Base-by-base conservation (phyloP, 441 rosid species). In the Croton setiger region DNA sequence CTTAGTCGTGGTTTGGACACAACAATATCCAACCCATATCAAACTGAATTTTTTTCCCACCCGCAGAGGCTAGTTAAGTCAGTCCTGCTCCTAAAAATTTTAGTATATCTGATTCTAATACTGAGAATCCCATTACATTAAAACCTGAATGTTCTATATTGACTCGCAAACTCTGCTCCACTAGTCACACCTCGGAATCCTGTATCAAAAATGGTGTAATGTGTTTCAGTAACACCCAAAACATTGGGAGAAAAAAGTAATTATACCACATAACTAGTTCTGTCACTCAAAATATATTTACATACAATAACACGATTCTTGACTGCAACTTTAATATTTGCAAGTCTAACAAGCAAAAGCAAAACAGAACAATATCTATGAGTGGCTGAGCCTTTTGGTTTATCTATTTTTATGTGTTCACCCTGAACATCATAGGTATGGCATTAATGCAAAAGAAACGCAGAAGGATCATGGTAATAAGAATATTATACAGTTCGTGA, bases 1-100 rank as follows among this genome's bases (percentile, higher is more conserved):
- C 31, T 27, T 27, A 27, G 31, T 12, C 27, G 8, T 13, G 44
- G 20, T 62, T 17, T 21, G 41, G 8, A 48, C 23, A 63, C 3
- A 54, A 27, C 41, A 36, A 21, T 7, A 63, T 15, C 71, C 60
- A 31, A 59, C 47, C 36, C 20, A 58, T 17, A 27, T 45, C 65
- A n/a, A 44, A 54, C 4, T 13, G 37, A 74, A 67, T 8, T 21
- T 52, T n/a, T 60, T 59, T 55, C 68, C 57, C 53, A 33, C 14
- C 33, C 9, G 66, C 20, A 44, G 11, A 52, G 66, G 69, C 66
- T 55, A 68, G 43, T 68, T 58, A 21, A 68, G 78, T 76, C 73
- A 78, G 74, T 70, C 71, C 63, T 61, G 60, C 75, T 64, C 74
- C 75, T 66, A 45, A 56, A 17, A 45, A 57, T 56, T 23, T 55